Percentiles rank a stretch among this genome's conserved stretches.
Evolutionary conservation across 768 basidiomycete genomes (phyloP).

Genomic region (Gymnopilus junonius): DNA sequence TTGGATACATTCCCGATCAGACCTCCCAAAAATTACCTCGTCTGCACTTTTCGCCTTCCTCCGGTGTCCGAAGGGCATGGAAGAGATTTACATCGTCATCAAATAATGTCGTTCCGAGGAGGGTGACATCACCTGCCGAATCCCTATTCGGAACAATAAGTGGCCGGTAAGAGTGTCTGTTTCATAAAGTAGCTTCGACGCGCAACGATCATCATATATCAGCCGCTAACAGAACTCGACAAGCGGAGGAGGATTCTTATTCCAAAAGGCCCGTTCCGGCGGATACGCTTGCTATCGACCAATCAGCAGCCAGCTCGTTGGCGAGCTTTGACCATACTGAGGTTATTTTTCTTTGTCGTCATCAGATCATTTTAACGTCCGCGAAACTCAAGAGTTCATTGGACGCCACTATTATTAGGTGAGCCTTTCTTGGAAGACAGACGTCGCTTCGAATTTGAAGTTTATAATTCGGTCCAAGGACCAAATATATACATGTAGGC

Average conservation of each 20-base stretch:
- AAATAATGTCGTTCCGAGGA: neutral
- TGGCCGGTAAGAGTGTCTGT: neutral
- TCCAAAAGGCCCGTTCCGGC: neutral
- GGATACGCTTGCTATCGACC: conserved; percentile 4
- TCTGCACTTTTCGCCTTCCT: neutral
- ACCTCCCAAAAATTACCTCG: neutral
- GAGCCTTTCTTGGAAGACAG: conserved; percentile 13
- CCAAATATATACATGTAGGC: conserved; percentile 7
- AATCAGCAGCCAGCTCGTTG: conserved; percentile 8
- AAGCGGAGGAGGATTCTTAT: neutral
- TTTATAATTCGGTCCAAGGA: conserved; percentile 18
- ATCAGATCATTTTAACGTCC: conserved; percentile 9
- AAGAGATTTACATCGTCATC: too few relatives aligned
- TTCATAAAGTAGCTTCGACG: conserved; percentile 10
- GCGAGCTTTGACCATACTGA: conserved; percentile 10
- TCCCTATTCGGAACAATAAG: conserved; percentile 4
- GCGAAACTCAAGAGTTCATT: conserved; percentile 10
- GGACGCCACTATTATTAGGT: conserved; percentile 13
- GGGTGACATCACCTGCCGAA: conserved; percentile 1
- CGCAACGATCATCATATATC: conserved; percentile 3
- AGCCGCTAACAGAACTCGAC: neutral
- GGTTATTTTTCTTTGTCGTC: conserved; percentile 11
- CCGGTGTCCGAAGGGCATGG: conserved; percentile 14
- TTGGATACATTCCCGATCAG: neutral
- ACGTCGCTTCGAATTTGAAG: conserved; percentile 14